These are phyloP conservation scores for Sordariomycetes sp. DNA, from an alignment of 2,329 filamentous ascomycete genomes.

Conservation along the genomic window DNA sequence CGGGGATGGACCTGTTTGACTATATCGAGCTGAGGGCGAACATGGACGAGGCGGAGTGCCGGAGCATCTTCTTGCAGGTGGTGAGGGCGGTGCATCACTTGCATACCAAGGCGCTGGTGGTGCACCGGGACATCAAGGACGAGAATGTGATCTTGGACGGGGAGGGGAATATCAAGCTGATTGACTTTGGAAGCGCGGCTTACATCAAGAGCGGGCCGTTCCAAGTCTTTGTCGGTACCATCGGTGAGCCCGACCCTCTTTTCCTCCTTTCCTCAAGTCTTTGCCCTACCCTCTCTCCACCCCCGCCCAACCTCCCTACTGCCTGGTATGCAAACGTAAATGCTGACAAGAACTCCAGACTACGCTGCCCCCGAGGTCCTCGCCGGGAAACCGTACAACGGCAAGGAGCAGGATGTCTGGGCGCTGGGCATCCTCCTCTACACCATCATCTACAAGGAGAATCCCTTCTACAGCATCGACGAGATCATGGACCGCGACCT, in stretches of 20 bases:
- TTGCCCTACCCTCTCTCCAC: background rate
- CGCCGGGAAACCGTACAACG: constrained; percentile 79
- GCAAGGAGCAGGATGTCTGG: constrained; percentile 98
- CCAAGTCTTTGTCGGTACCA: constrained; percentile 97
- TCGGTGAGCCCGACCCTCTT: constrained; percentile 49
- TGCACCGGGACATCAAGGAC: constrained; percentile 97
- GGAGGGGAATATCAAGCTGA: constrained; percentile 89
- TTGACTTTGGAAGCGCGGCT: constrained; percentile 94
- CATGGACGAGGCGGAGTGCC: constrained; percentile 90
- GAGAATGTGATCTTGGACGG: constrained; percentile 96
- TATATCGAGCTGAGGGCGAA: constrained; percentile 94
- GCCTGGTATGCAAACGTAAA: constrained; percentile 5
- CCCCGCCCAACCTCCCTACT: background rate
- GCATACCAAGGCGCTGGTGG: constrained; percentile 79
- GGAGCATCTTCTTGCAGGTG: constrained; percentile 91
- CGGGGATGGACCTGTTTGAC: constrained; percentile 97
- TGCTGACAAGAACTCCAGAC: constrained; percentile 37
- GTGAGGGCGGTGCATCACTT: constrained; percentile 81
- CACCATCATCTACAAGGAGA: constrained; percentile 99
- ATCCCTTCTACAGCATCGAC: constrained; percentile 97
- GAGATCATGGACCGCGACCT: constrained; percentile 98
- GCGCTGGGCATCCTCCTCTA: constrained; percentile 92
- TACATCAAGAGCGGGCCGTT: constrained; percentile 98
- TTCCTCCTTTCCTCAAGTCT: background rate
- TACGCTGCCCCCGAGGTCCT: constrained; percentile 98